Percentiles rank a stretch among this genome's conserved stretches.
phyloP scores from a whole-genome alignment of 2,329 filamentous ascomycete genomes.

The Dothideomycetes sp. region DNA sequence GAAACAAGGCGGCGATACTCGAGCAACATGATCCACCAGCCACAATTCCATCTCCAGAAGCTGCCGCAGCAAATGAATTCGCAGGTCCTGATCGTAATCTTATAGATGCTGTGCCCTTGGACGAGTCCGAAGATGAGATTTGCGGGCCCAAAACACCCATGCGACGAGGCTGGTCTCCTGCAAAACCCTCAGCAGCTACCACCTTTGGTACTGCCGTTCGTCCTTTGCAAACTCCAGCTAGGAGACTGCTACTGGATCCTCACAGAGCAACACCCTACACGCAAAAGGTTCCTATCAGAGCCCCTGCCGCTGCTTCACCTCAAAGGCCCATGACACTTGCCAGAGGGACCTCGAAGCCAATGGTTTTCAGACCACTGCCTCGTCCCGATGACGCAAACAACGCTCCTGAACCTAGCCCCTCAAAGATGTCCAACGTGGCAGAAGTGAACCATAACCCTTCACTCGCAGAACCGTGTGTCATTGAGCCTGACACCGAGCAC shows the following conservation, averaged over 20 bases:
- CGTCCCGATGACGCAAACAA: background rate
- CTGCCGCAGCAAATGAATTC: background rate
- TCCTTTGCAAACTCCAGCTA: slow-evolving; percentile 6
- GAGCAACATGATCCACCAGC: no score
- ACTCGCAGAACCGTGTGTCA: no score
- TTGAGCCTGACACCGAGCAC: no score
- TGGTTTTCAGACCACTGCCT: slow-evolving; percentile 9
- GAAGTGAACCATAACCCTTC: no score
- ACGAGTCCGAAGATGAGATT: slow-evolving; percentile 11
- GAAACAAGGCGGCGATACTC: no score
- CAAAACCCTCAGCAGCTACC: background rate
- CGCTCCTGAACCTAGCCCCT: background rate
- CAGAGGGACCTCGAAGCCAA: slow-evolving; percentile 5
- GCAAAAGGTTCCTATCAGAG: slow-evolving; percentile 10
- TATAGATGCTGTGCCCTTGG: no score
- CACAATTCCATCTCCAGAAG: background rate
- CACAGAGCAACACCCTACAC: slow-evolving; percentile 10
- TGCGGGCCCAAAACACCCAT: slow-evolving; percentile 12
- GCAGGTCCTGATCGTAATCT: background rate
- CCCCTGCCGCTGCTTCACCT: slow-evolving; percentile 3
- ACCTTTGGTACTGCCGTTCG: background rate
- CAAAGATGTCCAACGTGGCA: background rate
- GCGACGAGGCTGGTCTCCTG: background rate
- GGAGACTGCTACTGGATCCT: background rate
- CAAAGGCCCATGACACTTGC: slow-evolving; percentile 10